phyloP scores from a whole-genome alignment of 2,329 filamentous ascomycete species.

The Paradendryphiella salina region DNA sequence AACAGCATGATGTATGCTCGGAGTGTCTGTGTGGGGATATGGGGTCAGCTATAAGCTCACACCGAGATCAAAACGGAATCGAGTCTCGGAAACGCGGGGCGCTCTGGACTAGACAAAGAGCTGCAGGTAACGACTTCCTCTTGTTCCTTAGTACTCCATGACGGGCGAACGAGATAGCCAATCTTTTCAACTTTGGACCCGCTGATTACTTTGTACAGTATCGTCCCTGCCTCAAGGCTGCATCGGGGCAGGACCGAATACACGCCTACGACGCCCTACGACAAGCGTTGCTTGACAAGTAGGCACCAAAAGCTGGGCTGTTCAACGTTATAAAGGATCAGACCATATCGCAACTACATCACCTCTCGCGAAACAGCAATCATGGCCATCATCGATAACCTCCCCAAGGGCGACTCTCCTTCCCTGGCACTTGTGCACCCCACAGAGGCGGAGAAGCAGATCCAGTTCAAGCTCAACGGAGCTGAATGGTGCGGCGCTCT shows the following conservation, averaged over 20 bases:
- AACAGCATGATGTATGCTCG: constrained; percentile 15
- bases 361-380: constrained; percentile 2
- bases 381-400: constrained; percentile 36
- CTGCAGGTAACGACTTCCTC: constrained; percentile 1
- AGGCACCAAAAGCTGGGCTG: background rate
- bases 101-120: constrained; percentile 14
- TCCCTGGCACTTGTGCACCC: constrained; percentile 59
- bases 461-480: constrained; percentile 59
- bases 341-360: background rate
- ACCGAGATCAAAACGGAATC: constrained; percentile 4
- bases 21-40: constrained; percentile 7
- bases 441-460: constrained; percentile 57
- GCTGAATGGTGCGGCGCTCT: constrained; percentile 62
- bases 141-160: constrained; percentile 5
- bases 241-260: constrained; percentile 3
- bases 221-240: constrained; percentile 5
- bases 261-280: constrained; percentile 12
- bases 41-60: constrained; percentile 13
- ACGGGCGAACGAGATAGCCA: constrained; percentile 1
- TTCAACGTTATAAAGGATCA: constrained; percentile 1
- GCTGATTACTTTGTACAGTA: constrained; percentile 5
- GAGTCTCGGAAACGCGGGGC: constrained; percentile 16
- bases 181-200: constrained; percentile 4
- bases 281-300: constrained; percentile 3
- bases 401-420: constrained; percentile 56